Conservation (phyloP, 176 grass and related monocot genomes). For the Puccinellia tenuiflora region DNA sequence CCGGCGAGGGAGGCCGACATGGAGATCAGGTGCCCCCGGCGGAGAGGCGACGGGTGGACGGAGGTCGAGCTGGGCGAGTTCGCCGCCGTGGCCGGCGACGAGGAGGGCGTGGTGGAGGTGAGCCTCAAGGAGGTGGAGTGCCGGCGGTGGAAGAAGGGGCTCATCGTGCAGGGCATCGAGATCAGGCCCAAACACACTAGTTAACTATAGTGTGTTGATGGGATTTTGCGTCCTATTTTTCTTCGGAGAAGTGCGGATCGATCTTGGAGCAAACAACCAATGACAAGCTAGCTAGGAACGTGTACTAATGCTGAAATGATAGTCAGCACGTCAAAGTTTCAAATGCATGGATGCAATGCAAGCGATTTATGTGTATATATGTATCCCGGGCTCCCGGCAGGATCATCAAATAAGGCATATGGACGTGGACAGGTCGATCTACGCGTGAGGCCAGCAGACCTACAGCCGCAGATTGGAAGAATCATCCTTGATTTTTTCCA, state of each 20-base stretch:
- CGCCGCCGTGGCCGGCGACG: neutral
- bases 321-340: neutral
- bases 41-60: slow-evolving; percentile 39
- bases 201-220: neutral
- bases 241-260: neutral
- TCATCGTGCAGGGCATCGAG: slow-evolving; percentile 74
- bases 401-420: neutral
- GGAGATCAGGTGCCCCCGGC: slow-evolving; percentile 22
- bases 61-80: slow-evolving; percentile 60
- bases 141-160: slow-evolving; percentile 52
- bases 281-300: neutral
- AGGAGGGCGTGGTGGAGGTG: slow-evolving; percentile 34
- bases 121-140: slow-evolving; percentile 30
- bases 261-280: neutral
- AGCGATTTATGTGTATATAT: neutral
- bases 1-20: neutral
- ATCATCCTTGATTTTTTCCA: too few species aligned
- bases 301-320: neutral
- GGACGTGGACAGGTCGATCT: neutral
- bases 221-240: neutral
- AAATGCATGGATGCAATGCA: neutral
- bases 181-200: slow-evolving; percentile 39
- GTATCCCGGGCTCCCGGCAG: neutral
- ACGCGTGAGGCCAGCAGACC: neutral
- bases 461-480: neutral